Evolutionary conservation across 495 filamentous ascomycete species (phyloP).

Genomic region (Cercophora newfieldiana): DNA sequence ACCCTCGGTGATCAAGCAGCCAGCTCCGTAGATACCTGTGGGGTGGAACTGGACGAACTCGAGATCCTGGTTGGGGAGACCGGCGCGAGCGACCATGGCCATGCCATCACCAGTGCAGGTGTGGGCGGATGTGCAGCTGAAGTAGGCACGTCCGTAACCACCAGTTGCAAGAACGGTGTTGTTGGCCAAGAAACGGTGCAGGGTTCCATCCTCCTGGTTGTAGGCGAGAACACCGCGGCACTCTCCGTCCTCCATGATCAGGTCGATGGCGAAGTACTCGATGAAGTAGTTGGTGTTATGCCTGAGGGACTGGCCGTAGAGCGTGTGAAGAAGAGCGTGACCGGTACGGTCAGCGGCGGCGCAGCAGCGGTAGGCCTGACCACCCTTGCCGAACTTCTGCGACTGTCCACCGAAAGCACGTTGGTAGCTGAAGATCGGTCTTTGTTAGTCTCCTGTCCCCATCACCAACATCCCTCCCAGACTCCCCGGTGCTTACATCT

Average conservation of each 20-base stretch:
- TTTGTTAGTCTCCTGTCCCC: background rate
- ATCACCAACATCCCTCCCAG: slow-evolving; percentile 14
- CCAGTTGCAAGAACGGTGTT: slow-evolving; percentile 96
- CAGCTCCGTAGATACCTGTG: slow-evolving; percentile 98
- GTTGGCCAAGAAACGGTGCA: slow-evolving; percentile 92
- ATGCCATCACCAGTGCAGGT: slow-evolving; percentile 98
- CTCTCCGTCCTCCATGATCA: slow-evolving; percentile 94
- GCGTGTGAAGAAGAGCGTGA: slow-evolving; percentile 93
- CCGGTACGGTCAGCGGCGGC: slow-evolving; percentile 94
- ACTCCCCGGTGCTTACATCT: slow-evolving; percentile 59
- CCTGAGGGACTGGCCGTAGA: slow-evolving; percentile 94
- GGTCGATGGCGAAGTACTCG: slow-evolving; percentile 94
- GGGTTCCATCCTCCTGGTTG: slow-evolving; percentile 96
- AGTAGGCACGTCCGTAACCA: slow-evolving; percentile 95
- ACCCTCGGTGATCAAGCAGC: slow-evolving; percentile 97
- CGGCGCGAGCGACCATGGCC: slow-evolving; percentile 97
- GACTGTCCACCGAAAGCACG: slow-evolving; percentile 97
- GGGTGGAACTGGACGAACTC: slow-evolving; percentile 99
- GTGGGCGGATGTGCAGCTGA: slow-evolving; percentile 95
- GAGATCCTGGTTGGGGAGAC: slow-evolving; percentile 97
- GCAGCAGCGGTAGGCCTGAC: slow-evolving; percentile 94
- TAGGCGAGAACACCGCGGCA: slow-evolving; percentile 95
- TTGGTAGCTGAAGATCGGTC: slow-evolving; percentile 64
- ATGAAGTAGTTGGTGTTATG: slow-evolving; percentile 99
- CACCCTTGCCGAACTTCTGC: slow-evolving; percentile 90